Evolutionary conservation across 2,329 filamentous ascomycete genomes (phyloP).

Genomic region (Aspergillus ustus): DNA sequence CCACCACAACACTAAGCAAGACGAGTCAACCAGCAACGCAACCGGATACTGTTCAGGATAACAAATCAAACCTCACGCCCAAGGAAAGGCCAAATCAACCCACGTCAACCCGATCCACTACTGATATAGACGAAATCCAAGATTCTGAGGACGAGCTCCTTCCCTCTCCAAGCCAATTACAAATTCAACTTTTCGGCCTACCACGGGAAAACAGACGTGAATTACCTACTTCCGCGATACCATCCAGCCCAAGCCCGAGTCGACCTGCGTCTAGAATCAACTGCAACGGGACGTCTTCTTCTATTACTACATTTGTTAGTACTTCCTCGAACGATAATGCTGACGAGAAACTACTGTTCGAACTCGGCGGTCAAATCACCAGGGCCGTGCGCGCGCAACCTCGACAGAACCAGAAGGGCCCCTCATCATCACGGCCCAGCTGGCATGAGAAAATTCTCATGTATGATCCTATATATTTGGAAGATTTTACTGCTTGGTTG

Average conservation of each 20-base stretch:
- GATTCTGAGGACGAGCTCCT: conserved; percentile 42
- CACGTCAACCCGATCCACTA: conserved; percentile 22
- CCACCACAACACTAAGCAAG: not conserved
- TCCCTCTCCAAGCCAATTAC: conserved; percentile 27
- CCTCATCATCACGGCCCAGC: conserved; percentile 51
- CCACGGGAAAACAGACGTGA: conserved; percentile 14
- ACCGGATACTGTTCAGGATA: not conserved
- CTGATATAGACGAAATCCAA: conserved; percentile 42
- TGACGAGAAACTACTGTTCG: conserved; percentile 31
- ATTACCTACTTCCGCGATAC: conserved; percentile 17
- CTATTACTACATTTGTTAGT: not conserved
- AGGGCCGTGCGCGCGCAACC: conserved; percentile 51
- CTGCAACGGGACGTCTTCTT: not conserved
- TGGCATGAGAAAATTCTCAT: conserved; percentile 95
- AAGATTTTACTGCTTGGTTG: conserved; percentile 82
- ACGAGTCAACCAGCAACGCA: conserved; percentile 4
- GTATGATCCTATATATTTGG: conserved; percentile 87
- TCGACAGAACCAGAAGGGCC: conserved; percentile 41
- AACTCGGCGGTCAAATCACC: conserved; percentile 55
- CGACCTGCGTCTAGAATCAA: not conserved
- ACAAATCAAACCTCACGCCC: not conserved
- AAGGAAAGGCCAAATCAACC: not conserved
- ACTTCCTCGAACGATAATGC: not conserved
- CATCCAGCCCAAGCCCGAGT: conserved; percentile 19
- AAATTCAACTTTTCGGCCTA: conserved; percentile 29